Base-by-base conservation (phyloP, 352 stramenopile genomes). In the Thalassiosira mediterranea region DNA sequence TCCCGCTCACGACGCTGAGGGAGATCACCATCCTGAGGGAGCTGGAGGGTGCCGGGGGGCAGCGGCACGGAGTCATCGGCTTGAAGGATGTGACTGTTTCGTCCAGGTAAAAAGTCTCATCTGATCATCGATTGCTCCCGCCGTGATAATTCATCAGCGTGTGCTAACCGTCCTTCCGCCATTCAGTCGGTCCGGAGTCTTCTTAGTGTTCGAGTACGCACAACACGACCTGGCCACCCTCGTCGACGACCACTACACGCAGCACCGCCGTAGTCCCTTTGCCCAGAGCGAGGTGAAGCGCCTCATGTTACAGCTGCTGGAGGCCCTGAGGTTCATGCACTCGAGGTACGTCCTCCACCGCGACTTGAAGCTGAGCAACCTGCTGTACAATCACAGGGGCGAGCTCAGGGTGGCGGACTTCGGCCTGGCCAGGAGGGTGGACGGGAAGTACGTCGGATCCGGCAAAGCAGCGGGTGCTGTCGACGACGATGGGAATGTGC, bases 21-120 rank as follows among this genome's bases (percentile, higher is more conserved):
- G 97, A 99, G 81, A 98, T 99, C 84, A 98, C 98, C 80, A 98
- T 99, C 67, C 87, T 99, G 1, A 98, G 98, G 82, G 94, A 95
- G 31, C 85, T 98, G 17, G 94, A 95, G 38, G 96, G 98, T 77
- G 89, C 37, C 1, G 61, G 71, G 0, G 80, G 65, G 56, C 37
- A 51, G 11, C 5, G 65, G 7, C 83, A 91, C 3, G 98, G 98
- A 81, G 96, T 99, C 79, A 83, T 99, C 21, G 86, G 92, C 10
- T 79, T 99, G 42, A 97, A 98, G 66, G 96, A 98, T 66, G 97
- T 98, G 80, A 95, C 98, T 5, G 94, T 90, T 8, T 95, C 89
- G n/a, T 93, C 94, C 74, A 86, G 88, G 68, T 78, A 25, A 23
- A 59, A 66, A 47, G 19, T 19, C 42, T 21, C 19, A 52, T 17